These are phyloP conservation scores for Mortierella sp. DNA, from an alignment of 371 early-diverging fungal species.

Conservation along the genomic window DNA sequence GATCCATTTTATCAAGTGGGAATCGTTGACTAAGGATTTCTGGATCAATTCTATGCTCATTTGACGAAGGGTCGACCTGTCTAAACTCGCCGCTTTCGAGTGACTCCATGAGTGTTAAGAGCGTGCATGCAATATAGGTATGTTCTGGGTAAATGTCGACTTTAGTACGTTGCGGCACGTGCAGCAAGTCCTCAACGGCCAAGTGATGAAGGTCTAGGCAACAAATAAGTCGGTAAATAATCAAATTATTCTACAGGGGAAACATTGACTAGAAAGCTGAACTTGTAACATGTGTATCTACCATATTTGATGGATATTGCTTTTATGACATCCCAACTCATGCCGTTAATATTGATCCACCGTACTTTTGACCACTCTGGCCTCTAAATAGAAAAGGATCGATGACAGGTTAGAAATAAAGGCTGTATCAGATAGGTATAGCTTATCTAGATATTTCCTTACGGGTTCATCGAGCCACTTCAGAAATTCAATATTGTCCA, in stretches of 20 bases:
- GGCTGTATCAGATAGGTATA: background rate
- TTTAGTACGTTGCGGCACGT: constrained; percentile 59
- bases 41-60: constrained; percentile 30
- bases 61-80: constrained; percentile 25
- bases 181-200: constrained; percentile 61
- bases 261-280: background rate
- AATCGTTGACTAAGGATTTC: constrained; percentile 33
- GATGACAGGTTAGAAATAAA: background rate
- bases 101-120: constrained; percentile 49
- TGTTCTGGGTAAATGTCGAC: constrained; percentile 56
- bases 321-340: constrained; percentile 63
- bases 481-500: constrained; percentile 40
- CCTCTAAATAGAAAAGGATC: constrained; percentile 23
- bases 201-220: constrained; percentile 60
- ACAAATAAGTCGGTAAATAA: background rate
- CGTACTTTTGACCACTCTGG: constrained; percentile 58
- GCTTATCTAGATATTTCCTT: background rate
- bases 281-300: constrained; percentile 1
- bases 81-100: constrained; percentile 26
- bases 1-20: constrained; percentile 37
- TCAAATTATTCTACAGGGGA: too few species aligned
- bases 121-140: constrained; percentile 51
- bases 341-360: constrained; percentile 66
- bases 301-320: constrained; percentile 55
- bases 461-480: constrained; percentile 40